These are phyloP conservation scores for Fusarium compactum DNA, from an alignment of 2,329 filamentous ascomycete species.

Conservation along the genomic window DNA sequence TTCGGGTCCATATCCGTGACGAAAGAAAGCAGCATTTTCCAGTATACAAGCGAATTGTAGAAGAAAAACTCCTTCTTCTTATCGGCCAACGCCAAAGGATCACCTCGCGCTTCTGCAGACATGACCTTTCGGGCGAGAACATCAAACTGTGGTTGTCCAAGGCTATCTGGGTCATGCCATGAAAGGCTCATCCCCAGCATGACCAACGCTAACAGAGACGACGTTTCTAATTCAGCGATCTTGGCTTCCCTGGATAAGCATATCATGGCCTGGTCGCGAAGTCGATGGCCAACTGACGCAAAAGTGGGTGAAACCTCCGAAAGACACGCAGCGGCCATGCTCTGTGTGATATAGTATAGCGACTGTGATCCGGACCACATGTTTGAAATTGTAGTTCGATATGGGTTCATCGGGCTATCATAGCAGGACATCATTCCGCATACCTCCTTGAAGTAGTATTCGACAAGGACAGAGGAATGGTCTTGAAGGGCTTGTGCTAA, in stretches of 20 bases:
- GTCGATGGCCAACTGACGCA: slow-evolving; percentile 61
- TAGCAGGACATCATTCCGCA: slow-evolving; percentile 73
- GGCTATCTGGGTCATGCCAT: slow-evolving; percentile 68
- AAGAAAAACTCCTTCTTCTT: slow-evolving; percentile 46
- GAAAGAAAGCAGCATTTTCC: slow-evolving; percentile 47
- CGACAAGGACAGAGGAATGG: slow-evolving; percentile 67
- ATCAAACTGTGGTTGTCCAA: slow-evolving; percentile 55
- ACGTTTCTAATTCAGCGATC: slow-evolving; percentile 62
- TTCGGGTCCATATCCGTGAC: slow-evolving; percentile 37
- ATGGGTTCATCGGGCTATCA: slow-evolving; percentile 71
- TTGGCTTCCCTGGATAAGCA: slow-evolving; percentile 63
- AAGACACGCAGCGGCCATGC: slow-evolving; percentile 72
- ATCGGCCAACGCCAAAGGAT: slow-evolving; percentile 22
- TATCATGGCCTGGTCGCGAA: slow-evolving; percentile 64
- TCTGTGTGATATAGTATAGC: slow-evolving; percentile 71
- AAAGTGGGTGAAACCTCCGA: slow-evolving; percentile 61
- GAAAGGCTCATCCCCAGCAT: slow-evolving; percentile 70
- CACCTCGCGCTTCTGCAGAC: slow-evolving; percentile 15
- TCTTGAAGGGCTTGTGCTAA: slow-evolving; percentile 47
- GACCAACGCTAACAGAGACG: slow-evolving; percentile 67
- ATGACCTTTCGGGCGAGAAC: slow-evolving; percentile 33
- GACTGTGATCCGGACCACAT: slow-evolving; percentile 69
- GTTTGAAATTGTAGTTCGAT: slow-evolving; percentile 67
- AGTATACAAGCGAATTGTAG: slow-evolving; percentile 46
- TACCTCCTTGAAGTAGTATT: slow-evolving; percentile 74